Evolutionary conservation across 1,284 basidiomycete genomes (phyloP), one percentile per base, ranked within the genome.

Genomic region (Microbotryum silenes-acaulis): DNA sequence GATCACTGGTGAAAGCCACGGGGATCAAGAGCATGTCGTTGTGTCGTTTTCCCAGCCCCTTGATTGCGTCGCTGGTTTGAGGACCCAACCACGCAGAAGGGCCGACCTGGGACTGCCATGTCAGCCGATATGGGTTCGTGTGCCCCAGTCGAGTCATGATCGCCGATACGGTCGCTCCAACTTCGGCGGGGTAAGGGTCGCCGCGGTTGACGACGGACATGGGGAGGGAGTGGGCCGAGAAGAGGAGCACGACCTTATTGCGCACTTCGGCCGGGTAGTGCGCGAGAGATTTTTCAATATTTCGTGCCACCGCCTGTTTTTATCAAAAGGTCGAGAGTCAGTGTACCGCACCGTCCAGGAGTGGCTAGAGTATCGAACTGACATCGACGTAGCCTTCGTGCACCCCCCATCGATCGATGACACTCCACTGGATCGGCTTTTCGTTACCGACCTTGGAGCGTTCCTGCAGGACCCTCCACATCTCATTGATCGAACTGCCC

Each of bases 31-130:
- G 82, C n/a, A 85, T 85, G 68, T 83, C 85, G 77, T 94, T 97
- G 75, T 84, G 83, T 51, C 89, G 80, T 66, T 90, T 85, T 47
- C 90, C 90, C 57, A 96, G 83, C 16, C 94, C 96, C 74, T 97
- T 91, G 73, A 99, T 78, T 42, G 92, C 88, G 60, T 91, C 90
- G 45, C 83, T 81, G 1, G 96, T 99, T 77, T 98, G 93, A 77
- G 91, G 91, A 1, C 96, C 96, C 82, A 98, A 90, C 96, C 96
- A 98, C 29, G 93, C 90, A 46, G 87, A 88, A 4, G 96, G 96
- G 2, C 96, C 96, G 48, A 99, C 96, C 76, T 97, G 89, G 21
- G 88, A 91, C 79, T 99, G 96, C 96, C 96, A 99, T 4, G 94
- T 91, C 55, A 98, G 82, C 29, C 96, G 86, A 77, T 88, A 97